phyloP scores from a whole-genome alignment of 306 rosid species.

The Cucumis sativus region Cucumber_9930_V3 NC_026660.2:20390501-20391000 shows the following conservation, averaged over 20 bases:
- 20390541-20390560: neutral
- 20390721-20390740: constrained; percentile 1
- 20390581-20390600: neutral
- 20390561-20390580: neutral
- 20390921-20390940: neutral
- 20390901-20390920: neutral
- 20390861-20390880: constrained; percentile 45
- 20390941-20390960: neutral
- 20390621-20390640: neutral
- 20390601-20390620: neutral
- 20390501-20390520: neutral
- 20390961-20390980: neutral
- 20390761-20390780: constrained; percentile 20
- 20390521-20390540: neutral
- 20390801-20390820: constrained; percentile 41
- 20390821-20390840: constrained; percentile 37
- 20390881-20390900: neutral
- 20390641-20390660: neutral
- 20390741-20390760: neutral
- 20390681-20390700: neutral
- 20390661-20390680: neutral
- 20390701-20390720: constrained; percentile 3
- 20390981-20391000: constrained; percentile 54
- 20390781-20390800: constrained; percentile 35
- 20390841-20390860: constrained; percentile 41